These are phyloP conservation scores for Aotearoamyces nothofagi DNA, from an alignment of 2,329 filamentous ascomycete genomes.

Conservation along the genomic window DNA sequence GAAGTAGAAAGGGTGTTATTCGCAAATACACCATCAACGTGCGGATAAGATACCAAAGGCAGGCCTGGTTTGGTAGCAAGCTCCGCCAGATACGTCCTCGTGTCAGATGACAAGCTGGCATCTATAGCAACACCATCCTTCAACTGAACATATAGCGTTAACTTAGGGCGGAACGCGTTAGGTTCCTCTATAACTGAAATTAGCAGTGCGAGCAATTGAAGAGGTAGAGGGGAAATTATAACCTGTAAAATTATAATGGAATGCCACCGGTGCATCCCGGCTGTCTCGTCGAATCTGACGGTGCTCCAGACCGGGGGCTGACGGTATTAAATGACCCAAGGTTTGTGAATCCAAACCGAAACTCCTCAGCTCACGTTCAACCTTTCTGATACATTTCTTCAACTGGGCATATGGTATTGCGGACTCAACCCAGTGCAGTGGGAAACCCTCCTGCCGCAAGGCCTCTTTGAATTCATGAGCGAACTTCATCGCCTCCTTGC, in stretches of 20 bases:
- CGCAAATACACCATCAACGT: no score
- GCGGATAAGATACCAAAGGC: no score
- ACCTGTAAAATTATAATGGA: conserved; percentile 42
- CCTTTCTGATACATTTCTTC: conserved; percentile 79
- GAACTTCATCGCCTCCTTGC: conserved; percentile 85
- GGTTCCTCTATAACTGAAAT: conserved; percentile 20
- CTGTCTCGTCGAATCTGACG: conserved; percentile 2
- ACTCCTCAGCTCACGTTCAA: conserved; percentile 53
- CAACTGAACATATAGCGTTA: conserved; percentile 55
- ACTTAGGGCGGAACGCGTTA: conserved; percentile 43
- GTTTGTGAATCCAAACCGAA: conserved; percentile 61
- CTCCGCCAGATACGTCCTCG: conserved; percentile 33
- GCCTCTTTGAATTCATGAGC: conserved; percentile 61
- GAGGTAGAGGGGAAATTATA: conserved; percentile 8
- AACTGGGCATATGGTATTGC: conserved; percentile 74
- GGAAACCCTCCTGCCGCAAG: conserved; percentile 59
- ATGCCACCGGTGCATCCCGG: conserved; percentile 21
- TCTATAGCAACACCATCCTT: conserved; percentile 52
- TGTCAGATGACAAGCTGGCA: conserved; percentile 40
- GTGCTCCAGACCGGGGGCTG: conserved; percentile 1
- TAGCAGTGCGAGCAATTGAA: conserved; percentile 1
- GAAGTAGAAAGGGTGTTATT: no score
- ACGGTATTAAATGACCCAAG: conserved; percentile 42
- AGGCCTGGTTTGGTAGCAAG: no score
- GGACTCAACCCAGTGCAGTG: conserved; percentile 52